A percentile compares a stretch with the other conserved stretches of the same genome.
These are phyloP conservation scores for Hyaloscypha hepaticicola DNA, from an alignment of 495 filamentous ascomycete genomes.

Conservation along the genomic window DNA sequence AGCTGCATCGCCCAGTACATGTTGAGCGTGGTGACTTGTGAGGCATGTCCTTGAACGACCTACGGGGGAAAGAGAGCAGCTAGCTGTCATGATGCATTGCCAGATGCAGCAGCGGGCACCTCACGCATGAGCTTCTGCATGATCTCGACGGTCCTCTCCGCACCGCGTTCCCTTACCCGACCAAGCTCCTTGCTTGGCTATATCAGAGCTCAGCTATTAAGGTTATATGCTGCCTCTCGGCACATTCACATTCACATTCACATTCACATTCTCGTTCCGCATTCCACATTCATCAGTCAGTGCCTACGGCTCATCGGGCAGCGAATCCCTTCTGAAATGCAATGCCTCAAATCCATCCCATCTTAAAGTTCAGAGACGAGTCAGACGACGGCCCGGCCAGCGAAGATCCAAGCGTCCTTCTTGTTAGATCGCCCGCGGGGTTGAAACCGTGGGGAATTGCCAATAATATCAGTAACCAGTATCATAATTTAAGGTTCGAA, in stretches of 20 bases:
- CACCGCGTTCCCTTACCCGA: not conserved
- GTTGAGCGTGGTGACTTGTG: no score
- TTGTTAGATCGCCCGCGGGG: not conserved
- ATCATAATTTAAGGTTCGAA: not conserved
- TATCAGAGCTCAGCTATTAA: not conserved
- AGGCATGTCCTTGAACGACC: no score
- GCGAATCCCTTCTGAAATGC: no score
- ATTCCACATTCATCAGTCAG: not conserved
- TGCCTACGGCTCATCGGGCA: no score
- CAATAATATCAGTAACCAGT: no score
- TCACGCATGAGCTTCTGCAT: not conserved
- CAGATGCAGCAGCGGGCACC: not conserved
- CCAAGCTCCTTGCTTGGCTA: not conserved
- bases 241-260: not conserved
- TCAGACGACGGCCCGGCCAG: not conserved
- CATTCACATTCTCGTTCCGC: not conserved
- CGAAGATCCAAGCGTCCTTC: not conserved
- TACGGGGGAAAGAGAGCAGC: not conserved
- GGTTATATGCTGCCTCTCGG: not conserved
- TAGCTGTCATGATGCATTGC: conserved; percentile 7
- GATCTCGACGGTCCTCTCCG: not conserved
- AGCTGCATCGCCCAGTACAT: not conserved
- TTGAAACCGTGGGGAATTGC: no score
- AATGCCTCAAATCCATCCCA: no score
- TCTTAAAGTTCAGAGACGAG: no score